phyloP scores from a whole-genome alignment of 768 basidiomycete species.

The Auricularia cornea region DNA sequence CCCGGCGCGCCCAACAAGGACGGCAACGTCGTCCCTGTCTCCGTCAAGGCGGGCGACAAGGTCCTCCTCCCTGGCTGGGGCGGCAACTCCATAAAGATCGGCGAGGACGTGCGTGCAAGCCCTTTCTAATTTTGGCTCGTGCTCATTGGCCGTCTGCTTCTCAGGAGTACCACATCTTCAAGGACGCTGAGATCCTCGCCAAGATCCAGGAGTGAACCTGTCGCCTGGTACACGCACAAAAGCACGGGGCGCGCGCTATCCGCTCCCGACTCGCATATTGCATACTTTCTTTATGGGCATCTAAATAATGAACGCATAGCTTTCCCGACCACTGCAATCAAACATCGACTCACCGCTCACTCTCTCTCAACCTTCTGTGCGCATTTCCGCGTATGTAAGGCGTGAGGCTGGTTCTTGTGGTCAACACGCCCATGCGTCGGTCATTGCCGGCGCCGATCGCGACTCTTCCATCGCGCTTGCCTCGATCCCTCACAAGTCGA shows the following conservation, averaged over 20 bases:
- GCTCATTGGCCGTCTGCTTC: constrained; percentile 2
- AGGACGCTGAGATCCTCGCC: constrained; percentile 89
- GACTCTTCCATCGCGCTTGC: too few relatives aligned
- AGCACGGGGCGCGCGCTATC: background rate
- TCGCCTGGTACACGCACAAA: background rate
- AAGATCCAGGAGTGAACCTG: constrained; percentile 81
- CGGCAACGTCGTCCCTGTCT: constrained; percentile 62
- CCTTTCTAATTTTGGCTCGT: background rate
- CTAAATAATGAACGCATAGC: background rate
- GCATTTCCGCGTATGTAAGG: too few relatives aligned
- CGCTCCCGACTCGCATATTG: background rate
- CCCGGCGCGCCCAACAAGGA: constrained; percentile 91
- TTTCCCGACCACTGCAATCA: background rate
- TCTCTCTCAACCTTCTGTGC: too few relatives aligned
- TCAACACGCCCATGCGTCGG: too few relatives aligned
- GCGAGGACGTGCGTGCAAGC: constrained; percentile 71
- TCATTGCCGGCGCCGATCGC: background rate
- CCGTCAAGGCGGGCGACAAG: constrained; percentile 82
- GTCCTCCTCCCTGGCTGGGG: constrained; percentile 96
- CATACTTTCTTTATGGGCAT: background rate
- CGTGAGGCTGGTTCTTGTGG: too few relatives aligned
- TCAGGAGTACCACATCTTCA: constrained; percentile 93
- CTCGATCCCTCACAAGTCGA: too few relatives aligned
- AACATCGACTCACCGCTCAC: background rate
- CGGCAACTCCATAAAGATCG: constrained; percentile 90